phyloP scores from a whole-genome alignment of 2,329 filamentous ascomycete genomes.

The Diaporthe destruens region DNA sequence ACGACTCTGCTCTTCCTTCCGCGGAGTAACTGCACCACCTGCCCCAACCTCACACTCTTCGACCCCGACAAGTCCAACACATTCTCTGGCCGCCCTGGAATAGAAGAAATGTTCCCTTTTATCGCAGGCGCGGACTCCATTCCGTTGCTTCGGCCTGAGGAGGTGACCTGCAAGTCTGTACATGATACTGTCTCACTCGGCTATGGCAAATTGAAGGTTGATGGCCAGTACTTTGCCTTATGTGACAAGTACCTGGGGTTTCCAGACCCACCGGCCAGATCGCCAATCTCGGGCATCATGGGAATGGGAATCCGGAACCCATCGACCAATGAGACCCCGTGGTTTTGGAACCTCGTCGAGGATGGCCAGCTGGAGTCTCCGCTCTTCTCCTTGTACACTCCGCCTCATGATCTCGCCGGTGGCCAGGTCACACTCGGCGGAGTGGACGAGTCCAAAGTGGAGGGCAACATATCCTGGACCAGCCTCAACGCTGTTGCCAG shows the following conservation, averaged over 20 bases:
- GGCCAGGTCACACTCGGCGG: conserved; percentile 52
- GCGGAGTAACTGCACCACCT: conserved; percentile 47
- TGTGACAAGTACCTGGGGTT: conserved; percentile 49
- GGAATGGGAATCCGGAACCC: conserved; percentile 44
- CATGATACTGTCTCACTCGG: conserved; percentile 49
- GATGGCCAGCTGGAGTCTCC: conserved; percentile 46
- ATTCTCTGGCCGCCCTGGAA: conserved; percentile 46
- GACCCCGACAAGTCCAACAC: conserved; percentile 48
- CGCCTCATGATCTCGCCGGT: conserved; percentile 43
- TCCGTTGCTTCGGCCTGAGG: conserved; percentile 44
- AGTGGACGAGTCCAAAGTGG: conserved; percentile 48
- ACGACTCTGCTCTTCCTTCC: conserved; percentile 49
- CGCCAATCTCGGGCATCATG: conserved; percentile 51
- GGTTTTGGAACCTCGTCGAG: conserved; percentile 49
- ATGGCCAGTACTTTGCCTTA: conserved; percentile 49
- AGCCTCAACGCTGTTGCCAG: conserved; percentile 45
- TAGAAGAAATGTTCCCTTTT: conserved; percentile 43
- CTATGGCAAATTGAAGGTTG: conserved; percentile 42
- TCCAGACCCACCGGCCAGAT: conserved; percentile 46
- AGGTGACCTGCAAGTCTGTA: conserved; percentile 46
- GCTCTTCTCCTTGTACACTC: conserved; percentile 49
- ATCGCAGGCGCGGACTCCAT: conserved; percentile 48
- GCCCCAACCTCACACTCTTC: conserved; percentile 46
- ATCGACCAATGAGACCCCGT: conserved; percentile 35
- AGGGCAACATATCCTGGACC: conserved; percentile 47